Percentiles rank a stretch among this genome's conserved stretches.
phyloP scores from a whole-genome alignment of 2,329 filamentous ascomycete species.

The Aspergillus quadrilineatus region DNA sequence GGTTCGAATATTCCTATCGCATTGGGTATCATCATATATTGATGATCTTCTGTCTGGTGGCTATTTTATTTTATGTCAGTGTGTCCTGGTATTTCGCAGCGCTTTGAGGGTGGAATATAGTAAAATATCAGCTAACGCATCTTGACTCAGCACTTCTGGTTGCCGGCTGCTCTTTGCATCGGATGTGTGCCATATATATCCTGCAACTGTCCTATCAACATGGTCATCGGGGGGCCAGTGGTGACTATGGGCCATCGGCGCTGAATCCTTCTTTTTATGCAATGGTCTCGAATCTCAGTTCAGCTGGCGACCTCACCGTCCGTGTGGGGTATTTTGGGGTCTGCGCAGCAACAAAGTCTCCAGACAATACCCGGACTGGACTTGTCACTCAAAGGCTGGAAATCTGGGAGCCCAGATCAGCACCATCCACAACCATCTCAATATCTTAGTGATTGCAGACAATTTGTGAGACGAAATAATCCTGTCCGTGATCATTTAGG shows the following conservation, averaged over 20 bases:
- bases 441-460: neutral
- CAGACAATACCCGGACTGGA: neutral
- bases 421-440: neutral
- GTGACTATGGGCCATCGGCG: neutral
- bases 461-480: constrained; percentile 1
- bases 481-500: neutral
- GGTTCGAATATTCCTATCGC: neutral
- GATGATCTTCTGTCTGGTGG: neutral
- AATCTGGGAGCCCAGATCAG: neutral
- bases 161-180: neutral
- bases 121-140: neutral
- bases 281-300: neutral
- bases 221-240: neutral
- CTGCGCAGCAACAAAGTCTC: neutral
- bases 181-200: neutral
- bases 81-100: neutral
- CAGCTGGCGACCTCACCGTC: neutral
- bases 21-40: neutral
- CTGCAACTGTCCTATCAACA: neutral
- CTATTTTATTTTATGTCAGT: neutral
- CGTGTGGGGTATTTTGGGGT: neutral
- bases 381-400: neutral
- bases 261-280: neutral
- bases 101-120: too few relatives aligned
- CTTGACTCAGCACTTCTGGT: neutral